phyloP scores from a whole-genome alignment of 148 eudicot species.

The Fallopia convolvulus region DNA sequence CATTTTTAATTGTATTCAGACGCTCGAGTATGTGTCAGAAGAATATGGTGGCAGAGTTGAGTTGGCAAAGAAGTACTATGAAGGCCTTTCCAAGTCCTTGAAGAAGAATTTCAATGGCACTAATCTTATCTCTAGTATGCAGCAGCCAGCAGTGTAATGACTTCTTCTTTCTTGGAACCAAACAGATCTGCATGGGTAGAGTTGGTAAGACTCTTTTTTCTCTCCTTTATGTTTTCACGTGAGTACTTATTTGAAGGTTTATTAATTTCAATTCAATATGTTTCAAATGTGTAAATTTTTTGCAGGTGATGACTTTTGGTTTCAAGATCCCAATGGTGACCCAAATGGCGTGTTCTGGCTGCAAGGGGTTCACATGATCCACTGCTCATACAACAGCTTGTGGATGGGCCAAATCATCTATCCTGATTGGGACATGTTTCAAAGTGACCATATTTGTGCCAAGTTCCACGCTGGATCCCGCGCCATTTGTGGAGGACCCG shows the following conservation, averaged over 20 bases:
- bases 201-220: conserved; percentile 32
- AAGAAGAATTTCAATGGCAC: conserved; percentile 53
- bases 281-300: neutral
- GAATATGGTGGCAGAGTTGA: conserved; percentile 55
- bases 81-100: conserved; percentile 45
- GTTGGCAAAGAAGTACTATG: conserved; percentile 46
- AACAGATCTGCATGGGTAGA: conserved; percentile 52
- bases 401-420: conserved; percentile 72
- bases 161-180: conserved; percentile 59
- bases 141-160: conserved; percentile 68
- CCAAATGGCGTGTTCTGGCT: conserved; percentile 63
- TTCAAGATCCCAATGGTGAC: conserved; percentile 60
- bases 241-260: neutral
- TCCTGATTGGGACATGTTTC: conserved; percentile 83
- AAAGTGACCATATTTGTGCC: conserved; percentile 50
- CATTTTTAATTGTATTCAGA: conserved; percentile 16
- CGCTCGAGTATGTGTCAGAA: conserved; percentile 49
- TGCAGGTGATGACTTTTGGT: conserved; percentile 70
- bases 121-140: conserved; percentile 57
- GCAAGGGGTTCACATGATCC: conserved; percentile 71
- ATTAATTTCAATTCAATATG: neutral
- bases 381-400: conserved; percentile 64
- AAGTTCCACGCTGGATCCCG: conserved; percentile 57
- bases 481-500: conserved; percentile 65
- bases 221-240: neutral